Conservation (phyloP, 2,329 filamentous ascomycete genomes). For the Periconia digitata region DNA sequence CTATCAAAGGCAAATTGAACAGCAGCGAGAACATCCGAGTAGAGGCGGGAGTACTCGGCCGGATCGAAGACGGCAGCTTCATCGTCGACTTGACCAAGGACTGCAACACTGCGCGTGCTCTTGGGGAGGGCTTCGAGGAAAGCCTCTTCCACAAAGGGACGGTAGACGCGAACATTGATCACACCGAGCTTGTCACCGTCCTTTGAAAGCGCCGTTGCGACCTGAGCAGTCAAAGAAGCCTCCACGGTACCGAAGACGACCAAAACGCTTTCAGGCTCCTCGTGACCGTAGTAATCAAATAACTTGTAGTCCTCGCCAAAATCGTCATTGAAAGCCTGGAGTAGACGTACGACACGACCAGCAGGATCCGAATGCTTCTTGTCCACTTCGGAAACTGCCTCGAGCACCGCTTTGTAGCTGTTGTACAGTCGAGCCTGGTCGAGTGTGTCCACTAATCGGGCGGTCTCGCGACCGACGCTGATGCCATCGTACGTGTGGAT, state of each 20-base stretch:
- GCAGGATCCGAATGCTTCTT: constrained; percentile 71
- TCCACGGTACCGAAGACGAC: constrained; percentile 94
- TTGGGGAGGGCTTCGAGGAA: constrained; percentile 81
- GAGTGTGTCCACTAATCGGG: constrained; percentile 79
- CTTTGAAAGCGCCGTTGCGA: constrained; percentile 70
- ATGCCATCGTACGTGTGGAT: constrained; percentile 89
- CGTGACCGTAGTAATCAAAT: constrained; percentile 92
- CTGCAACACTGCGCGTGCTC: constrained; percentile 73
- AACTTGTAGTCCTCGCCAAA: constrained; percentile 89
- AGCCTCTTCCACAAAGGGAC: constrained; percentile 91
- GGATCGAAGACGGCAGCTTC: constrained; percentile 72
- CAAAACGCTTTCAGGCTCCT: constrained; percentile 75
- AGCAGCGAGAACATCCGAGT: constrained; percentile 86
- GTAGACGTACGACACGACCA: constrained; percentile 69
- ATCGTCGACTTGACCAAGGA: constrained; percentile 85
- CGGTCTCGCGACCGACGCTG: constrained; percentile 77
- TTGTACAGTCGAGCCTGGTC: constrained; percentile 70
- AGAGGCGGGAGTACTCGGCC: constrained; percentile 80
- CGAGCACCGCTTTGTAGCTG: constrained; percentile 67
- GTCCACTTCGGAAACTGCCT: constrained; percentile 62
- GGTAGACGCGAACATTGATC: constrained; percentile 89
- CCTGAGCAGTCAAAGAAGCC: constrained; percentile 80
- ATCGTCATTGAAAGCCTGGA: constrained; percentile 81
- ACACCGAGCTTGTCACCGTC: constrained; percentile 80
- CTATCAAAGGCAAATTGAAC: constrained; percentile 67